Evolutionary conservation across 2,329 filamentous ascomycete genomes (phyloP).

Genomic region (Pyrenophora tritici-repentis): DNA sequence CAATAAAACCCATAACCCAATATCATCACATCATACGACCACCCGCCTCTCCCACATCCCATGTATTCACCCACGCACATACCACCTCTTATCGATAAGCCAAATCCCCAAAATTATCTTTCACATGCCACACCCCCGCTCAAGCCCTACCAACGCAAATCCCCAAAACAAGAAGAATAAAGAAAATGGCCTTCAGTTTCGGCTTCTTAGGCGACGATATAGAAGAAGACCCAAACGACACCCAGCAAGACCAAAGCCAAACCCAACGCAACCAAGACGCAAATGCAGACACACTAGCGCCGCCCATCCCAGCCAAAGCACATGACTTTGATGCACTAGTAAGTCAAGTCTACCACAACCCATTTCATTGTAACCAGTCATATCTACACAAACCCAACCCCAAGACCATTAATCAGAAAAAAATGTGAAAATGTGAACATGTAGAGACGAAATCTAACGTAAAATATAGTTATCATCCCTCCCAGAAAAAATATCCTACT

Average conservation of each 20-base stretch:
- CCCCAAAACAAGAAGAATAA: not conserved
- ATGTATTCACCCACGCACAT: constrained; percentile 21
- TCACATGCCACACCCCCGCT: constrained; percentile 12
- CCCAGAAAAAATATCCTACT: constrained; percentile 76
- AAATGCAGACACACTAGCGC: constrained; percentile 24
- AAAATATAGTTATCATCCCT: constrained; percentile 58
- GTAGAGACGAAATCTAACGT: not conserved
- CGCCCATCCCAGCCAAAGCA: constrained; percentile 45
- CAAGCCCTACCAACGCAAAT: not conserved
- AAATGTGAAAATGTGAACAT: no score
- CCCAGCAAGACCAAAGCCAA: constrained; percentile 14
- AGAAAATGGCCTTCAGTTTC: constrained; percentile 57
- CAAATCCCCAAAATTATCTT: constrained; percentile 14
- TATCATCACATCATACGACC: not conserved
- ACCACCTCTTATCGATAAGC: constrained; percentile 33
- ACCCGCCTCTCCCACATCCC: not conserved
- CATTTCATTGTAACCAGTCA: no score
- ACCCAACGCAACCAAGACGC: constrained; percentile 3
- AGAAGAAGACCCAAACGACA: constrained; percentile 53
- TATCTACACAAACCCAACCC: no score
- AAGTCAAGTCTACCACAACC: constrained; percentile 38
- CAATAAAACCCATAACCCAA: no score
- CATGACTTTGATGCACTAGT: constrained; percentile 57
- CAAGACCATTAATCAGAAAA: no score
- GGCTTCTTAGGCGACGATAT: constrained; percentile 65